These are phyloP conservation scores for Rhodosorus marinus DNA, from an alignment of 23 red algal genomes.

Conservation along the genomic window DNA sequence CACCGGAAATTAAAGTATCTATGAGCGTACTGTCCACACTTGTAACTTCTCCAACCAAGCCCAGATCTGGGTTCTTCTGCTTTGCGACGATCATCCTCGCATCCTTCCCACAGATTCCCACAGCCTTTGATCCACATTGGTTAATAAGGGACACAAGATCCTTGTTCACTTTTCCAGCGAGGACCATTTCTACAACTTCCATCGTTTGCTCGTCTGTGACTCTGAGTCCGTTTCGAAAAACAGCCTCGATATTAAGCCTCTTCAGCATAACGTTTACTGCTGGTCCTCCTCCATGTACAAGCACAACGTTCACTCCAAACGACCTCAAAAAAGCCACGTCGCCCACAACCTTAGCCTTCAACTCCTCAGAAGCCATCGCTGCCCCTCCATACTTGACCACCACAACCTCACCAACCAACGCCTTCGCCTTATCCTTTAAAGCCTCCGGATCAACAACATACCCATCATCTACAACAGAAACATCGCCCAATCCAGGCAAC, in stretches of 20 bases:
- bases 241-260: neutral
- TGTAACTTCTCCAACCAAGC: conserved; percentile 1
- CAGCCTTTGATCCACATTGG: neutral
- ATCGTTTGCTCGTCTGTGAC: neutral
- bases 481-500: too few relatives aligned
- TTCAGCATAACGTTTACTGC: neutral
- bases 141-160: neutral
- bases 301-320: neutral
- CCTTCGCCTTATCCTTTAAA: too few relatives aligned
- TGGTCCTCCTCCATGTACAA: neutral
- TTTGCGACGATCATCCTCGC: neutral
- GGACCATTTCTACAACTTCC: neutral
- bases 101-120: neutral
- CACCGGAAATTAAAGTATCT: neutral
- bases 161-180: neutral
- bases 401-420: neutral
- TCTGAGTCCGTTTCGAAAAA: neutral
- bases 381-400: neutral
- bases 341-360: neutral
- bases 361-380: neutral
- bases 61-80: neutral
- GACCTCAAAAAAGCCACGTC: neutral
- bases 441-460: too few relatives aligned
- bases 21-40: neutral
- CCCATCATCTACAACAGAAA: too few relatives aligned